Base-by-base conservation (phyloP, 192 early-diverging fungal genomes). In the Dimargaris verticillata region DNA sequence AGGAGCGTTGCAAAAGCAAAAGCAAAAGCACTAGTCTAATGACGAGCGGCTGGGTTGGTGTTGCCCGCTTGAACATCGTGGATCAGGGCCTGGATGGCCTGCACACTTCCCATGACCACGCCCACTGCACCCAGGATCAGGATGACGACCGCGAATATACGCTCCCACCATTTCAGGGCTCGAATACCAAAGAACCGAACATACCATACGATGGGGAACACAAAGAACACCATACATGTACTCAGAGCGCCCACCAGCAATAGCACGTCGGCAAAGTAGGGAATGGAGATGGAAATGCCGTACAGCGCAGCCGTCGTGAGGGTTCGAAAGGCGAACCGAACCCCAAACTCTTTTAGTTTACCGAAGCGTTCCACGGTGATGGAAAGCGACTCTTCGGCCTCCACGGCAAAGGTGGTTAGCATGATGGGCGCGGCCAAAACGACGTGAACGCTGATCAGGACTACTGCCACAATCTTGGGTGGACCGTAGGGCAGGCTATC, bases 221-320 rank as follows among this genome's bases (percentile, higher is more conserved):
- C 73, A 65, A 93, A 93, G 70, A 92, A 88, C 22, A 90, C 74
- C n/a, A 78, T 70, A 46, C 77, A 83, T 62, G 86, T 89, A 44
- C 83, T 79, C 11, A 90, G 64, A 9, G 88, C 84, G n/a, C 88
- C 88, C n/a, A 93, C 60, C n/a, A 93, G 72, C 4, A 81, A 80
- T 76, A 91, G 75, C 25, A 89, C 72, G 62, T 86, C 80, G 53
- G 77, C 79, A 76, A 93, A 91, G 73, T 82, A 88, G 7, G 88
- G 86, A 5, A 91, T 75, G 28, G 77, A 66, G 62, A 83, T 69
- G 11, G 86, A 83, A 61, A 84, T 69, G n/a, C 72, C 65, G 6
- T 74, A 68, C 43, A 86, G 69, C 15, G 69, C 24, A 48, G 68
- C 69, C 66, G 89, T 71, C 44, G 87, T 61, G 15, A 64, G 53